These are phyloP conservation scores for Aureobasidium pullulans DNA, from an alignment of 2,329 filamentous ascomycete genomes.

Conservation along the genomic window DNA sequence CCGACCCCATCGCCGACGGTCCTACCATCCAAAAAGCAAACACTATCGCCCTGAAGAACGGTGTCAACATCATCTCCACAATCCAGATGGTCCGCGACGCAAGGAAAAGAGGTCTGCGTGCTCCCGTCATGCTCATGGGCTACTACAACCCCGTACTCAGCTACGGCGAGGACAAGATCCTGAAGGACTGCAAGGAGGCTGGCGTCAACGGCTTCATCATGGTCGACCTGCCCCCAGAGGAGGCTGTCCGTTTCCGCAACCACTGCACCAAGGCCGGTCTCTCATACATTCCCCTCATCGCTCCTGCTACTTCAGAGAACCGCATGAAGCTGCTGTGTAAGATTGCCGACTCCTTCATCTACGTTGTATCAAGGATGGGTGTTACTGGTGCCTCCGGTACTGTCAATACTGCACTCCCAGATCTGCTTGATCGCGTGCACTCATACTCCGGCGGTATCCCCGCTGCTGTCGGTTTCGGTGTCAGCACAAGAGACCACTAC, in stretches of 20 bases:
- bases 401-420: conserved; percentile 73
- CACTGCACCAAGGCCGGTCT: conserved; percentile 73
- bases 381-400: conserved; percentile 85
- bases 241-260: conserved; percentile 85
- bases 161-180: conserved; percentile 85
- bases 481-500: conserved; percentile 93
- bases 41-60: conserved; percentile 78
- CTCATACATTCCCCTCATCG: conserved; percentile 95
- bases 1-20: conserved; percentile 94
- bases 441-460: conserved; percentile 86
- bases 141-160: conserved; percentile 96
- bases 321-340: conserved; percentile 95
- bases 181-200: conserved; percentile 74
- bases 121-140: conserved; percentile 90
- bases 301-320: conserved; percentile 81
- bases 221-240: conserved; percentile 90
- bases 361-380: conserved; percentile 94
- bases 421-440: conserved; percentile 77
- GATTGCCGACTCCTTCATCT: conserved; percentile 97
- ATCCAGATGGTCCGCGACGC: conserved; percentile 80
- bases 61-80: conserved; percentile 72
- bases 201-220: conserved; percentile 96
- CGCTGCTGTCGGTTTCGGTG: conserved; percentile 88
- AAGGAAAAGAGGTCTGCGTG: conserved; percentile 65
- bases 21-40: conserved; percentile 96